Evolutionary conservation across 441 rosid species (phyloP), one percentile per base, ranked within the genome.

Genomic region (Adansonia gregorii): DNA sequence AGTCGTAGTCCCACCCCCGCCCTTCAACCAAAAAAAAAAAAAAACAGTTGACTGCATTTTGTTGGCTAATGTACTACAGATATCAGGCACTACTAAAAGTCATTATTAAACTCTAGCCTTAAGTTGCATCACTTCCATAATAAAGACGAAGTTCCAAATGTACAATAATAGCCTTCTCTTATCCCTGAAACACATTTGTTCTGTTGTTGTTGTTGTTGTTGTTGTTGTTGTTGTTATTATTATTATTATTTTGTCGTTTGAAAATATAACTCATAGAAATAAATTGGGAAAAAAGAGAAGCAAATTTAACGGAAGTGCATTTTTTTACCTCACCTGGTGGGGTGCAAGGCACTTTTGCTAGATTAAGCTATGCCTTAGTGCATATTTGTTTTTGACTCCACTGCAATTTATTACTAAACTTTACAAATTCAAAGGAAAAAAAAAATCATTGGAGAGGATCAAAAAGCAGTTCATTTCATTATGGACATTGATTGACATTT

Each of bases 391-490:
- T 63, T 63, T 31, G 17, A 14, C 9, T 63, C 6, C 17, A 31
- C 67, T n/a, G 41, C 67, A 14, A 4, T 27, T 31, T 63, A 5
- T 24, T 56, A 8, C 24, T 17, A 56, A 17, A 17, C 4, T 63
- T 63, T 63, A 14, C 67, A 31, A 3, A 63, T 63, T 63, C 49
- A 67, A 48, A 20, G 27, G 8, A 2, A 7, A n/a, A 67, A n/a
- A 22, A 48, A 56, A 52, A 60, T 61, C 77, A 22, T 24, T 46
- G 54, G 67, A 73, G 19, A 77, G 35, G 46, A 75, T 63, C 58
- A 67, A 74, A 41, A 24, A 48, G 31, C 54, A 20, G 61, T 67
- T 78, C 54, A 20, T 82, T 80, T 76, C 79, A 73, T 35, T 75
- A 43, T 27, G 78, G 63, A 41, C 45, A 77, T 14, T 11, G 15